Conservation (phyloP, 345 rosid genomes). For the Raphanus sativus region DNA sequence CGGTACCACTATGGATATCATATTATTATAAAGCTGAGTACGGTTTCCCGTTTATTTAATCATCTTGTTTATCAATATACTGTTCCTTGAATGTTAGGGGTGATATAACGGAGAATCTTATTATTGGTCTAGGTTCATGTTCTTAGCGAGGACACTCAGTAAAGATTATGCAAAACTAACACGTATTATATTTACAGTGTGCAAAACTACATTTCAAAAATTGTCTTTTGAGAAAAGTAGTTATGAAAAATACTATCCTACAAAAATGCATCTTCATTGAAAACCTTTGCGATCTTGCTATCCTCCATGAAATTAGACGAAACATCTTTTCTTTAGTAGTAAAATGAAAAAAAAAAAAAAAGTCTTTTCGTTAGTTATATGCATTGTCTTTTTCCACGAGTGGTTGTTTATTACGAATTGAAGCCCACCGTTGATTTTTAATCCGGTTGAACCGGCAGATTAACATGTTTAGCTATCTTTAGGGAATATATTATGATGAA, state of each 20-base stretch:
- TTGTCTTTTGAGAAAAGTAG: neutral
- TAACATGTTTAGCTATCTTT: neutral
- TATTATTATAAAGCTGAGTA: neutral
- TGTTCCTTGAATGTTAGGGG: conserved; percentile 8
- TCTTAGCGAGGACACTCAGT: conserved; percentile 21
- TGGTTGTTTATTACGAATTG: neutral
- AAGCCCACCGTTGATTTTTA: neutral
- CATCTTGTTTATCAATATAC: neutral
- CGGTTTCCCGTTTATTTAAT: conserved; percentile 5
- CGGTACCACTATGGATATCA: neutral
- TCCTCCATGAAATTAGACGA: no score
- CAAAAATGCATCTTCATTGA: neutral
- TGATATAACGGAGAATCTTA: conserved; percentile 8
- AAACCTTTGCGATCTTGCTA: neutral
- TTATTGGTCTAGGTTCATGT: conserved; percentile 25
- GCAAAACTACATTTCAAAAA: neutral
- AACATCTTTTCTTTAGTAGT: no score
- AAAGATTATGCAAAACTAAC: no score
- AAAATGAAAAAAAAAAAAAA: no score
- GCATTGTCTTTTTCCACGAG: neutral
- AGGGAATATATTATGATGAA: no score
- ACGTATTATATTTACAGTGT: neutral
- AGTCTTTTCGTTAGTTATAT: no score
- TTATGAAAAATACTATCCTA: neutral
- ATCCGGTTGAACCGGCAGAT: neutral